Conservation (phyloP, 257 asterid genomes). For the Solanum phureja region DNA sequence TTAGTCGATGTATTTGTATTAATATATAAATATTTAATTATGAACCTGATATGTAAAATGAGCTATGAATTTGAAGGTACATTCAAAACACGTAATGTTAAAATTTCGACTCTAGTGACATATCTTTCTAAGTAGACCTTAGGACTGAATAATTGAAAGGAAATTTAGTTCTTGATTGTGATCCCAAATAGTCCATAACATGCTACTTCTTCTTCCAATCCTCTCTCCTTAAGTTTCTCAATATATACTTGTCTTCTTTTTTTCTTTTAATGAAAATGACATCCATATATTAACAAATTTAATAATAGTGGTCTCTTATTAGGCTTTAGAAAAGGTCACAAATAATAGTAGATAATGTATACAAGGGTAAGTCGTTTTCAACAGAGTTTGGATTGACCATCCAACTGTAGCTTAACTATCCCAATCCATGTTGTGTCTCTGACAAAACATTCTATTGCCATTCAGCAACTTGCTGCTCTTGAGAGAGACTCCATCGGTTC, state of each 20-base stretch:
- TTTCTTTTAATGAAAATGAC: neutral
- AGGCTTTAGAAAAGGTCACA: neutral
- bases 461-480: neutral
- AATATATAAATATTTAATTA: neutral
- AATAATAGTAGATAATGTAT: neutral
- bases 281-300: neutral
- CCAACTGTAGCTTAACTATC: neutral
- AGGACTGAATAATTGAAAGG: neutral
- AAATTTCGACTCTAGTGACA: neutral
- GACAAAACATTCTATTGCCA: neutral
- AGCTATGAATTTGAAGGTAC: no score
- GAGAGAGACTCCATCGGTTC: neutral
- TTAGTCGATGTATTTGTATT: neutral
- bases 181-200: neutral
- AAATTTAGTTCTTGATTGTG: neutral
- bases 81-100: no score
- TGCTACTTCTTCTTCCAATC: neutral
- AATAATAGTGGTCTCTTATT: neutral
- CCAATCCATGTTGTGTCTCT: neutral
- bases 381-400: neutral
- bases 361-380: neutral
- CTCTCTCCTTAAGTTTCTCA: neutral
- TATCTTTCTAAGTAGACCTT: neutral
- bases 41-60: neutral
- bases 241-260: neutral